Evolutionary conservation across 345 rosid genomes (phyloP).

Genomic region (Chamaenerion angustifolium): DNA sequence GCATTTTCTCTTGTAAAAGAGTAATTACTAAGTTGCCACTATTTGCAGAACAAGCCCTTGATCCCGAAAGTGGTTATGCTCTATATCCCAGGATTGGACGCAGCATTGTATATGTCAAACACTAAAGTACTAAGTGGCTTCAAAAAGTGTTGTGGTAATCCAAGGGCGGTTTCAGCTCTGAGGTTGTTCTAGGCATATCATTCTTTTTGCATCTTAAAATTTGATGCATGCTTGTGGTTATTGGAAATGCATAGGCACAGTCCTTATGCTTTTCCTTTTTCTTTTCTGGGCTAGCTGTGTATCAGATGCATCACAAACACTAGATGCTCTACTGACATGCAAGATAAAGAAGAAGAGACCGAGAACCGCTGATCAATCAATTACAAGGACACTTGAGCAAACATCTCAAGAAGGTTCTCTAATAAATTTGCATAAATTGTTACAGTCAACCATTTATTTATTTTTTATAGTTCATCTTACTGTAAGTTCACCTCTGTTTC

Average conservation of each 20-base stretch:
- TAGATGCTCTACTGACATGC: conserved; percentile 77
- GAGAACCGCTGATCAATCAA: conserved; percentile 16
- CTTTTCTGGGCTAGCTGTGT: conserved; percentile 47
- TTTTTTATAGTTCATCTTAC: background rate
- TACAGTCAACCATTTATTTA: background rate
- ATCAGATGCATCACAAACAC: conserved; percentile 67
- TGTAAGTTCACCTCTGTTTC: background rate
- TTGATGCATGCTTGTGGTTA: no score
- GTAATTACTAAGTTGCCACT: conserved; percentile 5
- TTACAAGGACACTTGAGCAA: conserved; percentile 13
- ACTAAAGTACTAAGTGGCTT: conserved; percentile 51
- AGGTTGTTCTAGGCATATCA: conserved; percentile 43
- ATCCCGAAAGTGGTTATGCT: conserved; percentile 85
- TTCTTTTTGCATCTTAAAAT: background rate
- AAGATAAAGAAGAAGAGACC: conserved; percentile 61
- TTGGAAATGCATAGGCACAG: background rate
- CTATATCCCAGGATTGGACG: conserved; percentile 87
- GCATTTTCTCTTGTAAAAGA: background rate
- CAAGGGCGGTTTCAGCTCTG: conserved; percentile 57
- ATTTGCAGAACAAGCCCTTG: conserved; percentile 80
- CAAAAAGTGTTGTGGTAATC: conserved; percentile 61
- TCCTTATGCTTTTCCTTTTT: conserved; percentile 15
- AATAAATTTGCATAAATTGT: background rate
- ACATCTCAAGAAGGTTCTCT: conserved; percentile 41
- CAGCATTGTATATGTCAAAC: conserved; percentile 66